phyloP scores from a whole-genome alignment of 495 filamentous ascomycete species.

The Xylaria palmicola region DNA sequence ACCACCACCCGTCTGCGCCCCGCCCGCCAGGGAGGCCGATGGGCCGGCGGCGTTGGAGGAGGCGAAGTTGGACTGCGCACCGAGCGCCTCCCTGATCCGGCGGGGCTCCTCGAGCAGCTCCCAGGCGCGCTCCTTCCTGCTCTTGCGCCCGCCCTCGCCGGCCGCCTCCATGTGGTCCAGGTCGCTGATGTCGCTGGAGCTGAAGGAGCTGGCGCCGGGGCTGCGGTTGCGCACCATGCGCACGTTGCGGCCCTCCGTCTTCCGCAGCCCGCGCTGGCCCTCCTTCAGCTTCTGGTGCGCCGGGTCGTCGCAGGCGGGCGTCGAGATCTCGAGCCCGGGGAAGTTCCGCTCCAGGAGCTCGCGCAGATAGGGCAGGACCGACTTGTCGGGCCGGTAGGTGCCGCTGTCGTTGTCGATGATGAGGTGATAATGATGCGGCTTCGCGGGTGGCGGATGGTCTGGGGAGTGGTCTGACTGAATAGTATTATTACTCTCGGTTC shows the following conservation, averaged over 20 bases:
- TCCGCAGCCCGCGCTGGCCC: conserved; percentile 51
- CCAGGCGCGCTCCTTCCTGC: conserved; percentile 45
- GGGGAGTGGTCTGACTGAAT: conserved; percentile 25
- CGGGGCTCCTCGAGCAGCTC: conserved; percentile 42
- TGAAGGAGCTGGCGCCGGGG: conserved; percentile 54
- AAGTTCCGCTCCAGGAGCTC: conserved; percentile 68
- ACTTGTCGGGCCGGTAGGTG: conserved; percentile 83
- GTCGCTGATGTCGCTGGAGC: conserved; percentile 73
- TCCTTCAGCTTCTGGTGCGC: conserved; percentile 56
- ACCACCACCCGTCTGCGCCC: background rate
- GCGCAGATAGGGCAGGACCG: conserved; percentile 66
- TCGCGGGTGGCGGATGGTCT: conserved; percentile 36
- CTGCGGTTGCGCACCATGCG: conserved; percentile 66
- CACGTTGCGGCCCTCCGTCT: conserved; percentile 58
- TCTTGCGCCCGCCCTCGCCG: conserved; percentile 31
- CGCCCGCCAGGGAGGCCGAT: background rate
- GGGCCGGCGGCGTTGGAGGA: background rate
- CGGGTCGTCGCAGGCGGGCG: conserved; percentile 70
- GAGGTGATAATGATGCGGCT: conserved; percentile 75
- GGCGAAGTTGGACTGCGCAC: background rate
- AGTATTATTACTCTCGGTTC: conserved; percentile 16
- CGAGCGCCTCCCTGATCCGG: conserved; percentile 25
- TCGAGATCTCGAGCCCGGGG: conserved; percentile 67
- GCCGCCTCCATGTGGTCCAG: conserved; percentile 54
- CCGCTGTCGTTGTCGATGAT: conserved; percentile 94